These are phyloP conservation scores for Tolypocladium ophioglossoides DNA, from an alignment of 2,329 filamentous ascomycete species.

Conservation along the genomic window DNA sequence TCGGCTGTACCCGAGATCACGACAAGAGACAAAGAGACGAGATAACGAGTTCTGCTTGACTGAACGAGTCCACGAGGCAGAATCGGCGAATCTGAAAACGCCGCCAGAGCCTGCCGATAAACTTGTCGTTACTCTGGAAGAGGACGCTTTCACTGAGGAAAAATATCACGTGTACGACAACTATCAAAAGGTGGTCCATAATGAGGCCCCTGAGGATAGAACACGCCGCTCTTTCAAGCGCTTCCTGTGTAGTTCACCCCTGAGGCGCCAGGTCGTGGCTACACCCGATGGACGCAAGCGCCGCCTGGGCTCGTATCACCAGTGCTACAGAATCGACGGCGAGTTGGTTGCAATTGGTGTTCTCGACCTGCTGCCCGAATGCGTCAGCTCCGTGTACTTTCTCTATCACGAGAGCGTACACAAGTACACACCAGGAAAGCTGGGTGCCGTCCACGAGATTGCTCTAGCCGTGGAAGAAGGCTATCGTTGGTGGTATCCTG, in stretches of 20 bases:
- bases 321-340: slow-evolving; percentile 72
- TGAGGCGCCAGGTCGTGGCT: slow-evolving; percentile 35
- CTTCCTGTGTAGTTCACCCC: slow-evolving; percentile 64
- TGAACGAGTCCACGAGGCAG: slow-evolving; percentile 59
- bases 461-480: slow-evolving; percentile 56
- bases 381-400: slow-evolving; percentile 76
- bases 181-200: slow-evolving; percentile 65
- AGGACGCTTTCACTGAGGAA: slow-evolving; percentile 61
- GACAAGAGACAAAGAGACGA: slow-evolving; percentile 51
- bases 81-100: slow-evolving; percentile 40
- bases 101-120: slow-evolving; percentile 56
- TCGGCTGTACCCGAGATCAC: slow-evolving; percentile 54
- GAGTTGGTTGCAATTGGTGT: slow-evolving; percentile 66
- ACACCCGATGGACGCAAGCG: slow-evolving; percentile 39
- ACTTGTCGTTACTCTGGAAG: slow-evolving; percentile 60
- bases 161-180: slow-evolving; percentile 65
- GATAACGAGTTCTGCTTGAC: slow-evolving; percentile 58
- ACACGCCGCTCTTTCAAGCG: slow-evolving; percentile 51
- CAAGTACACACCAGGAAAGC: slow-evolving; percentile 59
- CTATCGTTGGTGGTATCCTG: slow-evolving; percentile 69
- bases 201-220: slow-evolving; percentile 51
- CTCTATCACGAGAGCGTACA: slow-evolving; percentile 69
- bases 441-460: slow-evolving; percentile 65
- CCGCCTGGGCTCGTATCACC: slow-evolving; percentile 64
- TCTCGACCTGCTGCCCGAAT: slow-evolving; percentile 64